Base-by-base conservation (phyloP, 805 yeast genomes). In the Pichia gijzeniarum region DNA sequence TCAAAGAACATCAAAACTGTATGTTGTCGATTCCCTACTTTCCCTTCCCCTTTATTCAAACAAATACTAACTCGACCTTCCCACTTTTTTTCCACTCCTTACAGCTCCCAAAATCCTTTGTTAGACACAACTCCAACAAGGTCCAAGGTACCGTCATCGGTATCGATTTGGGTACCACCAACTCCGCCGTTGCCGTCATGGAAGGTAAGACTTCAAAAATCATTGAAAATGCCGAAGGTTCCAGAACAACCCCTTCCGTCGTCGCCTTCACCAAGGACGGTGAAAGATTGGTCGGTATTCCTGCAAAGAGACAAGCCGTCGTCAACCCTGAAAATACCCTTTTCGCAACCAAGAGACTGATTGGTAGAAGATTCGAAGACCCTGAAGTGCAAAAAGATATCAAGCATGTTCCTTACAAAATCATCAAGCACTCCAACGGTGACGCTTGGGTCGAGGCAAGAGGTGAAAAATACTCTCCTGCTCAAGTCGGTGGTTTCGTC, bases 161-260 rank as follows among this genome's bases (percentile, higher is more conserved):
- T 47, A 85, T 85, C 51, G 95, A 85, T 63, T 64, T 85, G 46
- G 95, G 95, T 22, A 85, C 95, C 19, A 85, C 95, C 37, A 85
- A 85, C 65, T 83, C 91, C 37, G 95, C 93, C 2, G 91, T 85
- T 28, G 95, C 95, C 10, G 69, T 82, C 45, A 80, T 82, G 68
- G 76, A 77, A 55, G 82, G 83, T 38, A 69, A 76, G 52, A 71
- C 73, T 25, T 80, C 88, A 22, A 69, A 70, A 49, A 82, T 85
- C 48, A 72, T 85, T 41, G 90, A 84, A 63, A 82, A 84, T 58
- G 84, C 80, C 49, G 86, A 85, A 66, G 93, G 91, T 31, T 77
- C 79, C 38, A 70, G 90, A 58, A 84, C 93, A 5, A 84, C 90
- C 0, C 93, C 91, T 1, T 83, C 91, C 0, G 71, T 84, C 5